Base-by-base conservation (phyloP, 768 basidiomycete genomes). In the Pulveroboletus ravenelii region DNA sequence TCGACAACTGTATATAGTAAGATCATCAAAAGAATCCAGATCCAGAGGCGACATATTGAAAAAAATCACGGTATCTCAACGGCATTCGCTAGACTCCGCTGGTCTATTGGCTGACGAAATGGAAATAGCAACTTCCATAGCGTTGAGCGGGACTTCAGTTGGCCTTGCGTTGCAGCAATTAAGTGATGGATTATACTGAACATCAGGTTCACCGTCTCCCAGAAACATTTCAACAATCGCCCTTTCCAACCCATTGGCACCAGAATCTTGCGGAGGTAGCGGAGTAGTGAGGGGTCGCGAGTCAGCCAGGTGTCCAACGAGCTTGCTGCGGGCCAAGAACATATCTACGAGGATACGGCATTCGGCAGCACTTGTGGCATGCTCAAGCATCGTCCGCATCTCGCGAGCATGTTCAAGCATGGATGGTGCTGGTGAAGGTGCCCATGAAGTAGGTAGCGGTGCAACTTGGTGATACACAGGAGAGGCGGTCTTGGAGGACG, bases 261-360 rank as follows among this genome's bases (percentile, higher is more conserved):
- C 31, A 41, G 61, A 39, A 48, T 74, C 68, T 40, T 66, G 72
- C 34, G 71, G 67, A 8, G 72, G 62, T 23, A 72, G 64, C 20
- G 72, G 65, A 45, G 66, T 62, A 12, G 71, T 57, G 40, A 65
- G 63, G 10, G 63, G 61, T 29, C 66, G 65, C 18, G 48, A 47
- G 37, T 54, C 41, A 60, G 70, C 62, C 23, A 64, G 53, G 30
- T 72, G 69, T 18, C 63, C 18, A 10, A 68, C 47, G 39, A 75
- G 74, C 15, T 80, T 81, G 46, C 76, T 76, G 55, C 81, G 82
- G 12, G 81, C 76, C 51, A 95, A 72, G 70, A 89, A 87, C 74
- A 91, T 87, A 55, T 90, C 85, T 27, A 92, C 75, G 50, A 94
- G 82, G 38, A 93, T 72, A 45, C 88, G 87, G 63, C 91, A 93